Conservation (phyloP, 2,329 filamentous ascomycete genomes). For the Diplodia intermedia region DNA sequence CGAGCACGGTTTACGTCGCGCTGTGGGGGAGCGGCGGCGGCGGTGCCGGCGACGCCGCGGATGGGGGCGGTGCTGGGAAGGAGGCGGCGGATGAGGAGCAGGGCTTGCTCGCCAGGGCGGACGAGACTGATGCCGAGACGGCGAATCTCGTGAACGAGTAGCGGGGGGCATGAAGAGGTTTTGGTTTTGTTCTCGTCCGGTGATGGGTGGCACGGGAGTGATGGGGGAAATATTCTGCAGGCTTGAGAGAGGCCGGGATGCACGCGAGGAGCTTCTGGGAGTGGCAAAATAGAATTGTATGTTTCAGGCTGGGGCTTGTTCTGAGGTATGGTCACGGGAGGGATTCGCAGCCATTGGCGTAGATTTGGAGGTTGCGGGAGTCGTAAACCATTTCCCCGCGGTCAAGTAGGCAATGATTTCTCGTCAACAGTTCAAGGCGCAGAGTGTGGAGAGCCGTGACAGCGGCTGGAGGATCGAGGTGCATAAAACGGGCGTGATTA, state of each 20-base stretch:
- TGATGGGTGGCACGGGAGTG: not conserved
- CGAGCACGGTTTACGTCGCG: constrained; percentile 40
- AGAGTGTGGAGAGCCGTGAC: constrained; percentile 5
- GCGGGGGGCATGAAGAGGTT: not conserved
- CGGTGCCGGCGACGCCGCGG: not conserved
- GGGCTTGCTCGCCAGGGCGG: not conserved
- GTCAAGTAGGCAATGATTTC: not conserved
- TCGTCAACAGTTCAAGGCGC: not conserved
- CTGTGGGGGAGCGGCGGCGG: not conserved
- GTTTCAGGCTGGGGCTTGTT: constrained; percentile 4
- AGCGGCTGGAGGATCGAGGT: not conserved
- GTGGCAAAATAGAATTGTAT: not conserved
- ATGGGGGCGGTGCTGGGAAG: not conserved
- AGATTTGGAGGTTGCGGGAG: too few relatives aligned
- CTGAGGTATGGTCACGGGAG: not conserved
- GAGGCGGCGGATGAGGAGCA: constrained; percentile 13
- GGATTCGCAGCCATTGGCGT: too few relatives aligned
- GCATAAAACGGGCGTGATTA: too few relatives aligned
- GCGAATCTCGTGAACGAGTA: constrained; percentile 26
- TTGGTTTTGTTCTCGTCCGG: not conserved
- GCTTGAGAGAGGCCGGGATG: not conserved
- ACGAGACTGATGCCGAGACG: not conserved
- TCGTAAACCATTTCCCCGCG: too few relatives aligned
- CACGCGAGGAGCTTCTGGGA: not conserved
- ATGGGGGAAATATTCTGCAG: not conserved